Conservation (phyloP, 768 basidiomycete genomes). For the Auricularia cornea region DNA sequence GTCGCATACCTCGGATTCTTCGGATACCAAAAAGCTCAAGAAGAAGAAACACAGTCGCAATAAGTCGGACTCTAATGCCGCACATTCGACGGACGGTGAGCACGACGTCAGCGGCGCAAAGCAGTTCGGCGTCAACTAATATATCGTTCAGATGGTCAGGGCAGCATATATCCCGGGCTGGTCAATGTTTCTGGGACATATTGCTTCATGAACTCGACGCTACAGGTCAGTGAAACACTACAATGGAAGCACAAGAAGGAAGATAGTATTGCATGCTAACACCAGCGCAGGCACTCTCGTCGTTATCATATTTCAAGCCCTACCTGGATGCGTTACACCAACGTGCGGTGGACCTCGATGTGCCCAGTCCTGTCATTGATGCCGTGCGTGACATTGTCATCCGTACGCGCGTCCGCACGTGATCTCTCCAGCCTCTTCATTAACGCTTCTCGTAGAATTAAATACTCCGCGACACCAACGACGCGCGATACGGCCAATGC, state of each 20-base stretch:
- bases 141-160: constrained; percentile 1
- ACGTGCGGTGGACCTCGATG: constrained; percentile 70
- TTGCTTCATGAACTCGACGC: constrained; percentile 95
- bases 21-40: not conserved
- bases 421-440: not conserved
- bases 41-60: not conserved
- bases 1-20: not conserved
- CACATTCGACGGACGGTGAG: not conserved
- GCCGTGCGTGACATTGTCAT: constrained; percentile 62
- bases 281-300: constrained; percentile 73
- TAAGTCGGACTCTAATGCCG: not conserved
- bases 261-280: constrained; percentile 12
- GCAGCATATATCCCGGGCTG: constrained; percentile 64
- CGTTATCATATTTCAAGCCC: constrained; percentile 71
- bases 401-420: constrained; percentile 34
- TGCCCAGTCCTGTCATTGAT: constrained; percentile 82
- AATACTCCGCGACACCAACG: constrained; percentile 54
- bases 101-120: not conserved
- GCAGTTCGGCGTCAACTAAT: not conserved
- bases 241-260: not conserved
- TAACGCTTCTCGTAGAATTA: constrained; percentile 38
- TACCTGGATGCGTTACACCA: constrained; percentile 69
- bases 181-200: constrained; percentile 95
- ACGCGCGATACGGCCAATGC: constrained; percentile 59
- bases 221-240: constrained; percentile 50